Percentiles rank a stretch among this genome's conserved stretches.
Evolutionary conservation across 2,329 filamentous ascomycete genomes (phyloP).

Genomic region (Aureobasidium musti): DNA sequence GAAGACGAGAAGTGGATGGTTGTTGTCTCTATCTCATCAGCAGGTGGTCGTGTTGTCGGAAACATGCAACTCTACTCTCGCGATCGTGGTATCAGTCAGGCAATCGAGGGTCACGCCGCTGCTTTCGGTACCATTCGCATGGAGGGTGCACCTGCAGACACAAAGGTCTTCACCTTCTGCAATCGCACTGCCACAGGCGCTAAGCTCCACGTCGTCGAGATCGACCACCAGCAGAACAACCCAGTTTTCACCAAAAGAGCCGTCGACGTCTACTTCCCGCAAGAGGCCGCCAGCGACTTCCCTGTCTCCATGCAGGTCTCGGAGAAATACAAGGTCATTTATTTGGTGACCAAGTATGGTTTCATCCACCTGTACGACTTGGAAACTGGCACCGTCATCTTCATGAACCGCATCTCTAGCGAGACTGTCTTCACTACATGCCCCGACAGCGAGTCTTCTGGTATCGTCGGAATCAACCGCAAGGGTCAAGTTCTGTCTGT

Average conservation of each 20-base stretch:
- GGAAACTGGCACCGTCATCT: conserved; percentile 92
- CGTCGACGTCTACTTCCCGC: conserved; percentile 96
- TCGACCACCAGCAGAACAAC: conserved; percentile 89
- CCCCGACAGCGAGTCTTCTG: conserved; percentile 77
- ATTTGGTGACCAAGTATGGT: conserved; percentile 97
- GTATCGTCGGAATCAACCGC: conserved; percentile 92
- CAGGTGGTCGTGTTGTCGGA: conserved; percentile 89
- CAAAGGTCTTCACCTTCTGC: conserved; percentile 95
- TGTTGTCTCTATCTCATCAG: conserved; percentile 91
- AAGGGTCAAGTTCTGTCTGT: conserved; percentile 97
- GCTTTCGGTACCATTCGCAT: conserved; percentile 87
- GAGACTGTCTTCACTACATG: conserved; percentile 98
- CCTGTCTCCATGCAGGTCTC: conserved; percentile 98
- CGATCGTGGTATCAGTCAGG: conserved; percentile 94
- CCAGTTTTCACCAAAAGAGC: conserved; percentile 92
- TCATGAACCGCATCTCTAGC: conserved; percentile 99
- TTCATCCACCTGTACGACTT: conserved; percentile 99
- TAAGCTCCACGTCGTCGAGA: conserved; percentile 96
- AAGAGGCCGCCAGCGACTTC: conserved; percentile 95
- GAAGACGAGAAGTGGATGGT: conserved; percentile 98
- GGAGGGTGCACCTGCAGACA: conserved; percentile 85
- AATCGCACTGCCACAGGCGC: conserved; percentile 86
- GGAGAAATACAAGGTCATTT: conserved; percentile 93
- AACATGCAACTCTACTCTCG: conserved; percentile 97
- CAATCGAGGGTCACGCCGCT: conserved; percentile 95